Conservation (phyloP, 2,329 filamentous ascomycete species). For the Fusarium circinatum region DNA sequence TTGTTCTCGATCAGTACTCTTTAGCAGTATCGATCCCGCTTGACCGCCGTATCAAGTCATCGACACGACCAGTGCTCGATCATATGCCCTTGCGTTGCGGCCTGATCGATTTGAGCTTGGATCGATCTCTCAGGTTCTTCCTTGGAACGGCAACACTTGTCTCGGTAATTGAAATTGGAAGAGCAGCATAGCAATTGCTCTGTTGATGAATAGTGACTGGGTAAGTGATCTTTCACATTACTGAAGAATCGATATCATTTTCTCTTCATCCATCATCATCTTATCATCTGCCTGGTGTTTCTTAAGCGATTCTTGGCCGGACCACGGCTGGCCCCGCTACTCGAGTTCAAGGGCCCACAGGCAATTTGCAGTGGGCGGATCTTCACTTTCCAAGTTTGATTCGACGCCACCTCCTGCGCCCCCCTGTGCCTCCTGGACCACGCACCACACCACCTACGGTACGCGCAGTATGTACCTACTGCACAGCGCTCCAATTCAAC, state of each 20-base stretch:
- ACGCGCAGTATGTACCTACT: background rate
- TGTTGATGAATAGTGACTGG: constrained; percentile 6
- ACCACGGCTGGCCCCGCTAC: constrained; percentile 32
- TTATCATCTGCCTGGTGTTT: constrained; percentile 14
- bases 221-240: constrained; percentile 14
- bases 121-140: constrained; percentile 5
- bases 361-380: constrained; percentile 45
- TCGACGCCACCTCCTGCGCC: constrained; percentile 46
- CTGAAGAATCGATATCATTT: background rate
- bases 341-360: constrained; percentile 32
- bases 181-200: background rate
- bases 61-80: constrained; percentile 14
- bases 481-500: constrained; percentile 21
- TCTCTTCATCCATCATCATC: constrained; percentile 1
- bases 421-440: constrained; percentile 39
- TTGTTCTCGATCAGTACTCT: background rate
- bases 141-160: constrained; percentile 21
- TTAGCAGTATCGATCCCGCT: background rate
- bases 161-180: constrained; percentile 19
- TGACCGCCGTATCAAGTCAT: constrained; percentile 2
- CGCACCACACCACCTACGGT: constrained; percentile 18
- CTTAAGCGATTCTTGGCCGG: constrained; percentile 24
- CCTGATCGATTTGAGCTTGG: constrained; percentile 32
- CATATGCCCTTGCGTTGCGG: constrained; percentile 34
- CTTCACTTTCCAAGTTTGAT: constrained; percentile 42